These are phyloP conservation scores for Dendrobium nobile DNA, from an alignment of 106 monocot genomes.

Conservation along the genomic window DNA sequence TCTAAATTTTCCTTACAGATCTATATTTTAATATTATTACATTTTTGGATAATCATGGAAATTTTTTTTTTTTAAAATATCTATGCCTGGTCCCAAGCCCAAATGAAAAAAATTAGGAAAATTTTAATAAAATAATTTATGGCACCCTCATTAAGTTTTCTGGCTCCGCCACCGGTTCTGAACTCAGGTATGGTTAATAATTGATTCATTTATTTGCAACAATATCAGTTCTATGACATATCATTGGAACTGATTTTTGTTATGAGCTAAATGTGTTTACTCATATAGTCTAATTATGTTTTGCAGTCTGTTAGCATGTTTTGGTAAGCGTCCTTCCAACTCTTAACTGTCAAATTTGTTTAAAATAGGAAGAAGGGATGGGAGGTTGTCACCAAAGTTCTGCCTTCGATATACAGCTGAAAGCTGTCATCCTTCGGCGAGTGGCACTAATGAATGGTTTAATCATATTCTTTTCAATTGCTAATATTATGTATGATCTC, in stretches of 20 bases:
- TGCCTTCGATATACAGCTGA: conserved; percentile 91
- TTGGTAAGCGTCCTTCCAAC: background rate
- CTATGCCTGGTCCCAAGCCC: no score
- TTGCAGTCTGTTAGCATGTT: background rate
- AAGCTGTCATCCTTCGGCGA: conserved; percentile 89
- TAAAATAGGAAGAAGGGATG: conserved; percentile 72
- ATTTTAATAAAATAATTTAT: no score
- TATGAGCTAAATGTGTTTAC: background rate
- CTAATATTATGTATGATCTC: background rate
- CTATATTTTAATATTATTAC: no score
- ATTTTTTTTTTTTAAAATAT: no score
- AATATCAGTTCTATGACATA: background rate
- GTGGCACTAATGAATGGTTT: conserved; percentile 84
- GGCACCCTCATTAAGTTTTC: no score
- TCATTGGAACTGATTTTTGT: background rate
- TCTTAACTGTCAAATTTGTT: background rate
- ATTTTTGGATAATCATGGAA: no score
- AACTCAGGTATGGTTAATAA: background rate
- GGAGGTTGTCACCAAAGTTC: conserved; percentile 68
- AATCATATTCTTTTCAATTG: background rate
- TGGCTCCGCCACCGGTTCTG: no score
- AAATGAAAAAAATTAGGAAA: no score
- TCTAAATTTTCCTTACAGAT: no score
- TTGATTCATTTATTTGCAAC: background rate
- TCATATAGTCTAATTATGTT: background rate